Percentiles rank a stretch among this genome's conserved stretches.
Evolutionary conservation across 116 monocot genomes (phyloP).

Genomic region (Phalaenopsis hybrid): DNA sequence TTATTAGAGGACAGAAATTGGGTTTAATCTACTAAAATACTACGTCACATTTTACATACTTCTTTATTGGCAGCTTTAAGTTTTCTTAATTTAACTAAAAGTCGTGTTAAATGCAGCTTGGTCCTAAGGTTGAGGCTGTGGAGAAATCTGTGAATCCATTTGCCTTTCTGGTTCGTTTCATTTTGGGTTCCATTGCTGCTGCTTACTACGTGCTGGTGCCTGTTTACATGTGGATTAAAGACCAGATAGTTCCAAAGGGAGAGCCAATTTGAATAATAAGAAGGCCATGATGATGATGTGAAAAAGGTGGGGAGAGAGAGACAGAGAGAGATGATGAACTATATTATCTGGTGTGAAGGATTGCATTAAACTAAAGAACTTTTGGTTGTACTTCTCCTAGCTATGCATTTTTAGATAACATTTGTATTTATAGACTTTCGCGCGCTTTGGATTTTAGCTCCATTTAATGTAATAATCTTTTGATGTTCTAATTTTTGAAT

Average conservation of each 20-base stretch:
- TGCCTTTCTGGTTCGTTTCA: slow-evolving; percentile 70
- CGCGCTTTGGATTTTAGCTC: not conserved
- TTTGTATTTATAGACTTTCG: too few relatives aligned
- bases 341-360: not conserved
- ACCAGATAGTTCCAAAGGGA: slow-evolving; percentile 85
- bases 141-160: slow-evolving; percentile 77
- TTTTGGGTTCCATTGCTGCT: slow-evolving; percentile 63
- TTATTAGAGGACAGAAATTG: too few relatives aligned
- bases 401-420: too few relatives aligned
- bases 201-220: slow-evolving; percentile 82
- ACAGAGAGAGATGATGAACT: not conserved
- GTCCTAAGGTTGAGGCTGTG: slow-evolving; percentile 89
- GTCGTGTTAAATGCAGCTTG: slow-evolving; percentile 51
- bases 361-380: not conserved
- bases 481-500: not conserved
- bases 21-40: too few relatives aligned
- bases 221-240: slow-evolving; percentile 97
- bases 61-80: not conserved
- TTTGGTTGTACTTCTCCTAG: not conserved
- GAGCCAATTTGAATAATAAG: slow-evolving; percentile 50
- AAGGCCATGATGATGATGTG: not conserved
- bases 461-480: not conserved
- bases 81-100: not conserved
- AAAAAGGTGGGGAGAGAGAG: not conserved
- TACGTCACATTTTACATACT: not conserved